Base-by-base conservation (phyloP, 257 asterid genomes). In the Ligustrum vulgare region DNA sequence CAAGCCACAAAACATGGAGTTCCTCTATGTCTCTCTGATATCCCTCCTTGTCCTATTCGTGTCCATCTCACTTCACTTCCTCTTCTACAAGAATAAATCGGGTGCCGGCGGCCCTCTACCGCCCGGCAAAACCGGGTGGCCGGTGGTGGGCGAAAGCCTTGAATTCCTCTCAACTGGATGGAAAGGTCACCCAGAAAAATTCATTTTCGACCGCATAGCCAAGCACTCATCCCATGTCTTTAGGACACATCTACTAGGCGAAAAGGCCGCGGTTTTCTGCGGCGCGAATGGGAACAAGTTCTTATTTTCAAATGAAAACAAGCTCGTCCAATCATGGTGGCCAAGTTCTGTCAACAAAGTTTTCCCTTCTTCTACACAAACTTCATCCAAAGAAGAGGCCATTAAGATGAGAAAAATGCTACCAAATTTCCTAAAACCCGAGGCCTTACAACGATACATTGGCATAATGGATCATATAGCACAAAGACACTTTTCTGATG, bases 321-420 rank as follows among this genome's bases (percentile, higher is more conserved):
- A 85, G 79, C 79, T 89, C 2, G 90, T 89, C 6, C 89, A 85
- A 68, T 72, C 87, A 37, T 89, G 93, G 91, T 89, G 91, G 89
- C 93, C 91, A 7, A 70, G 62, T 13, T 86, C 91, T 0, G 87
- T 89, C 0, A 74, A 83, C 82, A 85, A 85, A 36, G 67, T 87
- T 1, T 88, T 88, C 67, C 92, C 89, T 0, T 87, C 86, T 16
- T 82, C 88, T 0, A 70, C 76, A 1, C 89, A 88, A 75, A 80
- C 87, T 12, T 88, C 92, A 0, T 82, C 89, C 1, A 85, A 80
- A 64, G 91, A 85, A 79, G 93, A 89, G 64, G 91, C 90, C 1
- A 87, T 83, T 33, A 89, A 86, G 54, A 83, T 87, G 90, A 83
- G 88, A 23, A 89, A 89, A 51, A 80, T 89, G 93, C 90, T 89